Evolutionary conservation across 2,329 filamentous ascomycete species (phyloP).

Genomic region (Aspergillus tamarii): DNA sequence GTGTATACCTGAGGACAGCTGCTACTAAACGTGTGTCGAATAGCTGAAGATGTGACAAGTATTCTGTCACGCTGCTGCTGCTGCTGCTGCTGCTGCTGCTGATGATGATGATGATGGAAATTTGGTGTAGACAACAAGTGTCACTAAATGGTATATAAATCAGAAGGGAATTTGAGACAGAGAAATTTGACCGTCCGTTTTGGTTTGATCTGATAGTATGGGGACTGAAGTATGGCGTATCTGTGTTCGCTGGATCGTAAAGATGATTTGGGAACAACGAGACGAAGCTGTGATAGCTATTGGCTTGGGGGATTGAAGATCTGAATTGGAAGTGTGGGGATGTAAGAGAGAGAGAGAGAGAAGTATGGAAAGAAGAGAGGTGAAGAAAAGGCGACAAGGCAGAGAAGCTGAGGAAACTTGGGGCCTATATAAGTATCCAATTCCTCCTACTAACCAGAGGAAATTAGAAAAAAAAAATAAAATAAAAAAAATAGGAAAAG

Average conservation of each 20-base stretch:
- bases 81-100: too few species aligned
- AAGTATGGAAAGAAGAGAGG: not conserved
- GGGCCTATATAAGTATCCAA: conserved; percentile 4
- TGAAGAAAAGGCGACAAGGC: not conserved
- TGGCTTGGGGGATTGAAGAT: not conserved
- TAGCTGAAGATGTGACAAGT: conserved; percentile 12
- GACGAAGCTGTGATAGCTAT: not conserved
- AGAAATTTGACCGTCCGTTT: conserved; percentile 4
- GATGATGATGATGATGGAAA: conserved; percentile 14
- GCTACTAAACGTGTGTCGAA: conserved; percentile 16
- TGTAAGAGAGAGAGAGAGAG: not conserved
- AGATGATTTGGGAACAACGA: not conserved
- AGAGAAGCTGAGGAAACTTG: conserved; percentile 1
- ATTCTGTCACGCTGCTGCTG: conserved; percentile 14
- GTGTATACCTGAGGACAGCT: conserved; percentile 6
- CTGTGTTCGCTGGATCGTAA: not conserved
- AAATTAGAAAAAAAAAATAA: not conserved
- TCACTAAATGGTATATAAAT: conserved; percentile 17
- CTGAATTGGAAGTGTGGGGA: not conserved
- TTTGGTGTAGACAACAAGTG: conserved; percentile 13
- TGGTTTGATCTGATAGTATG: conserved; percentile 10
- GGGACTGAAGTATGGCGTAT: not conserved
- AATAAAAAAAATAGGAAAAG: not conserved
- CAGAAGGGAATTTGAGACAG: conserved; percentile 7
- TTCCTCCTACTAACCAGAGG: not conserved